Evolutionary conservation across 768 basidiomycete genomes (phyloP).

Genomic region (Bullera alba): DNA sequence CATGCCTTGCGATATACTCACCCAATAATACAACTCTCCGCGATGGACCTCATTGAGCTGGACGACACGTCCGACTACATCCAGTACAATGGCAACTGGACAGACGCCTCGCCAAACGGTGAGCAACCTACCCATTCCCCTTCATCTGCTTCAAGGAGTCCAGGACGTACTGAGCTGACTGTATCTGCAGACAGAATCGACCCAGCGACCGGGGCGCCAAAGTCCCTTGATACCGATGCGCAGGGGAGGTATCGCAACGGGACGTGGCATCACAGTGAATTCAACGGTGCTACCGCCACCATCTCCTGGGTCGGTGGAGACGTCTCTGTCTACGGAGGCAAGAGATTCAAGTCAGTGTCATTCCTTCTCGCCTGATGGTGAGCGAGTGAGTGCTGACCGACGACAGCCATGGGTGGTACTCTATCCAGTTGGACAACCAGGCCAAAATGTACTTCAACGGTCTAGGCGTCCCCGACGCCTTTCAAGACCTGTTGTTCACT

Average conservation of each 20-base stretch:
- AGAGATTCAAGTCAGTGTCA: background rate
- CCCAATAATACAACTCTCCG: too few relatives aligned
- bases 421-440: background rate
- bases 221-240: too few relatives aligned
- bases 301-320: background rate
- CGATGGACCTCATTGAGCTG: too few relatives aligned
- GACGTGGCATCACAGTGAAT: background rate
- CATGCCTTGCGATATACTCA: too few relatives aligned
- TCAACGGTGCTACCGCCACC: background rate
- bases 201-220: too few relatives aligned
- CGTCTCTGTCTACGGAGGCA: background rate
- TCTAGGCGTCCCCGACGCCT: background rate
- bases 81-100: too few relatives aligned
- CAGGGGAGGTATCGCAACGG: background rate
- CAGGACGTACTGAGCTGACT: too few relatives aligned
- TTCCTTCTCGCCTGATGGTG: background rate
- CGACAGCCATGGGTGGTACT: background rate
- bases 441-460: background rate
- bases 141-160: too few relatives aligned
- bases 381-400: background rate
- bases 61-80: too few relatives aligned
- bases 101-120: too few relatives aligned
- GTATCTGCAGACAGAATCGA: too few relatives aligned
- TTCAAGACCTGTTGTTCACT: background rate
- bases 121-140: too few relatives aligned